These are phyloP conservation scores for Balamuthia mandrillaris DNA, from an alignment of 208 protist genomes.

Conservation along the genomic window DNA sequence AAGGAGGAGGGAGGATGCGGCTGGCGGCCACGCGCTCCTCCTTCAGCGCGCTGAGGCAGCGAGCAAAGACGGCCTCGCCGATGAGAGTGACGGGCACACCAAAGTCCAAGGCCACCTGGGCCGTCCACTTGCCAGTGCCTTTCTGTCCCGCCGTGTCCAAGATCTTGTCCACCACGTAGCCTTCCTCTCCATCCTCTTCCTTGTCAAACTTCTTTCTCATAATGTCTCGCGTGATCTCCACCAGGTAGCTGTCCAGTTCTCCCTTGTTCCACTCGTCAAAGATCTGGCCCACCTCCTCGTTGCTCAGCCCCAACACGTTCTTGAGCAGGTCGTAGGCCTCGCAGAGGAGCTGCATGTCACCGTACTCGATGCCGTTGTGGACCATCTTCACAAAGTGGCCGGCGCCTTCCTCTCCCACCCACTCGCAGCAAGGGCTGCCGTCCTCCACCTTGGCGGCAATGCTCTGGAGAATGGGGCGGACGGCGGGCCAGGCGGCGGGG, in stretches of 20 bases:
- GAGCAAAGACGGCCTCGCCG: conserved; percentile 86
- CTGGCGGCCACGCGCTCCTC: conserved; percentile 77
- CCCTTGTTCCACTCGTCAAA: conserved; percentile 92
- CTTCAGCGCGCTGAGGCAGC: conserved; percentile 84
- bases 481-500: conserved; percentile 77
- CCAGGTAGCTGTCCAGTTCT: conserved; percentile 93
- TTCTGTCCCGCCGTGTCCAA: conserved; percentile 93
- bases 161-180: conserved; percentile 88
- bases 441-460: conserved; percentile 89
- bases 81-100: conserved; percentile 86
- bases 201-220: conserved; percentile 77
- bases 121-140: conserved; percentile 86
- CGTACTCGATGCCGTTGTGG: conserved; percentile 99
- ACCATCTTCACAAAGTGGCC: conserved; percentile 96
- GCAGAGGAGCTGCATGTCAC: conserved; percentile 94
- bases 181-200: conserved; percentile 41
- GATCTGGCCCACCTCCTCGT: conserved; percentile 84
- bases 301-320: conserved; percentile 67
- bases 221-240: conserved; percentile 92
- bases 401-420: conserved; percentile 88
- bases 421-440: conserved; percentile 86
- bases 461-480: conserved; percentile 91
- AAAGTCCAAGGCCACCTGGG: conserved; percentile 77
- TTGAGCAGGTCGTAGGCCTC: conserved; percentile 92
- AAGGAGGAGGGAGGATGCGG: conserved; percentile 37